Percentiles rank a stretch among this genome's conserved stretches.
Conservation (phyloP, 805 yeast species). For the Myxozyma lipomycoides region DNA sequence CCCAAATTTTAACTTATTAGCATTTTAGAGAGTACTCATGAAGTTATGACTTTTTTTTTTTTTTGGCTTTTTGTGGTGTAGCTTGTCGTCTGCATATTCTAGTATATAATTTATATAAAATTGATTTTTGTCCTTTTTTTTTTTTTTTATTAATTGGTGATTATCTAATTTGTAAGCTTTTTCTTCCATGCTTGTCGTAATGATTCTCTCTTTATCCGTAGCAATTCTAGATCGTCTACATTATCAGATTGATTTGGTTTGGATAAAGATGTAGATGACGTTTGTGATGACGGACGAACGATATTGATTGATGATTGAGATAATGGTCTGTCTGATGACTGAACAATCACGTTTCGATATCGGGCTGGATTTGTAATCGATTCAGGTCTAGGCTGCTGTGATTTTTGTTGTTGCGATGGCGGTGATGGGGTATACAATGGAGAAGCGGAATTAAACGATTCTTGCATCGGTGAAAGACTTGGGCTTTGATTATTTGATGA, state of each 20-base stretch:
- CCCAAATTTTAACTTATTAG: no score
- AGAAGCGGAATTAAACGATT: neutral
- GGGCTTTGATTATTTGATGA: no score
- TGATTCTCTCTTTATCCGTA: constrained; percentile 3
- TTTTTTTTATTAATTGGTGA: no score
- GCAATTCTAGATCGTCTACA: constrained; percentile 7
- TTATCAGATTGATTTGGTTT: constrained; percentile 3
- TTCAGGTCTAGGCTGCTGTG: neutral
- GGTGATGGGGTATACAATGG: neutral
- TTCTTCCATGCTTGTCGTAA: constrained; percentile 13
- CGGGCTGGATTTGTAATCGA: constrained; percentile 10
- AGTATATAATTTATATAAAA: no score
- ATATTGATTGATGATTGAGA: neutral
- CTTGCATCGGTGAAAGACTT: neutral
- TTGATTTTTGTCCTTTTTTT: no score
- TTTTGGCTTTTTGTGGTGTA: neutral
- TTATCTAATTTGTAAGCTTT: no score
- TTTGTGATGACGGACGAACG: constrained; percentile 10
- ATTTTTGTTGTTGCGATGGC: neutral
- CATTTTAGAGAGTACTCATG: no score
- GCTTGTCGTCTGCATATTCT: neutral
- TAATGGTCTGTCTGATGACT: neutral
- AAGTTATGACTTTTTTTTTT: neutral
- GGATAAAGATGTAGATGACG: constrained; percentile 1
- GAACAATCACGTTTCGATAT: constrained; percentile 5